A percentile compares a stretch with the other conserved stretches of the same genome.
phyloP scores from a whole-genome alignment of 495 filamentous ascomycete species.

The Daldinia caldariorum region DNA sequence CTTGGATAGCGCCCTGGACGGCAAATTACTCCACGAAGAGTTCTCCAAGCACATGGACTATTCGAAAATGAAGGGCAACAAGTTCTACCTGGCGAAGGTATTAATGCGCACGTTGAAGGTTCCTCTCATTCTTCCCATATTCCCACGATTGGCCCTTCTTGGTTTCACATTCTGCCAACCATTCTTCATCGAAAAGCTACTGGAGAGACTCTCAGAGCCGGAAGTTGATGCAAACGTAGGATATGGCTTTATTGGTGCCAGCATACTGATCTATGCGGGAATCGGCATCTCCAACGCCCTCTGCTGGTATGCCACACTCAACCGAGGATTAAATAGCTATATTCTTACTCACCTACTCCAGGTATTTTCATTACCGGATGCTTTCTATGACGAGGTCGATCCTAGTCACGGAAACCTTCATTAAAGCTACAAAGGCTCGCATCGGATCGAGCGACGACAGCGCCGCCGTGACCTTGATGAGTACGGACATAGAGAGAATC shows the following conservation, averaged over 20 bases:
- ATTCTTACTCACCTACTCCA: background rate
- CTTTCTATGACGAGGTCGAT: background rate
- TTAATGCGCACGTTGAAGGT: constrained; percentile 52
- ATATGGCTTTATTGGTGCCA: background rate
- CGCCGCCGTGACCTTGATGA: constrained; percentile 53
- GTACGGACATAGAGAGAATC: constrained; percentile 65
- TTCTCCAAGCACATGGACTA: background rate
- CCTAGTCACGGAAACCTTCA: background rate
- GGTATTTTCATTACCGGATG: background rate
- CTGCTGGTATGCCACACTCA: background rate
- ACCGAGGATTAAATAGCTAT: background rate
- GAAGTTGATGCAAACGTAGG: background rate
- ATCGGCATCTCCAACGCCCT: background rate
- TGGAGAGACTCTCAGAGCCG: constrained; percentile 55
- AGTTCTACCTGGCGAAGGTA: background rate
- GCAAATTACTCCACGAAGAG: background rate
- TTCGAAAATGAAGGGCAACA: background rate
- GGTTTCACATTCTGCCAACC: constrained; percentile 72
- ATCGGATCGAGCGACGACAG: constrained; percentile 50
- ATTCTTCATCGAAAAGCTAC: constrained; percentile 66
- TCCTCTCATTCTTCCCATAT: constrained; percentile 47
- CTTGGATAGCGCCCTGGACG: background rate
- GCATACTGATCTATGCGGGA: background rate
- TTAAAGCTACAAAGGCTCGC: background rate
- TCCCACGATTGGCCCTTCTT: constrained; percentile 45